These are phyloP conservation scores for Aspergillus luchuensis DNA, from an alignment of 2,329 filamentous ascomycete species.

Conservation along the genomic window DNA sequence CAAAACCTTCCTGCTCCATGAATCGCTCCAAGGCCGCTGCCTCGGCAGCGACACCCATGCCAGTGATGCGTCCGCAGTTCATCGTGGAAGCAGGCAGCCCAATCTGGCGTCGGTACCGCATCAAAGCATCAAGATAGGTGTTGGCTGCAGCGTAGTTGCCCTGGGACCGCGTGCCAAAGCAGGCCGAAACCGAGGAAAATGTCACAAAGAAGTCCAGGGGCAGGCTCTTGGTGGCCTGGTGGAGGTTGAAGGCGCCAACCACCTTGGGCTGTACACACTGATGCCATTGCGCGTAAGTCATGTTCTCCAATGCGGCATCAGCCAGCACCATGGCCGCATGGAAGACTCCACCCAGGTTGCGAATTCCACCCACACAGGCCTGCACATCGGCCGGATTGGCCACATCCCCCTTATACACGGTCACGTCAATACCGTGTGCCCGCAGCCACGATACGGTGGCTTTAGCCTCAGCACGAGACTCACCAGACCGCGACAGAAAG, in stretches of 20 bases:
- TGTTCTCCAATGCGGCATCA: background rate
- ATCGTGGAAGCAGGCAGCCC: slow-evolving; percentile 4
- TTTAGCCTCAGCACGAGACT: background rate
- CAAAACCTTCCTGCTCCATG: slow-evolving; percentile 4
- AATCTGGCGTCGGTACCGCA: background rate
- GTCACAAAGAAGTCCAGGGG: background rate
- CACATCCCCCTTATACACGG: background rate
- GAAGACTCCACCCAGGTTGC: background rate
- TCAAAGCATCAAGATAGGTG: background rate
- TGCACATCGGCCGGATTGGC: background rate
- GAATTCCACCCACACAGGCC: background rate
- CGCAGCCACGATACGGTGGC: background rate
- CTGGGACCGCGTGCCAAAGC: background rate
- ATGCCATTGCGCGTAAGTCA: background rate
- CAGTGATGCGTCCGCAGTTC: background rate
- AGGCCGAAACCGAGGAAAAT: background rate
- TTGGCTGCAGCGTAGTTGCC: slow-evolving; percentile 1
- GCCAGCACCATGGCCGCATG: background rate
- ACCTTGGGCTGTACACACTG: background rate
- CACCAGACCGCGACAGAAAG: background rate
- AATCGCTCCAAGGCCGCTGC: background rate
- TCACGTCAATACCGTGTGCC: background rate
- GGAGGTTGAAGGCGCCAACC: background rate
- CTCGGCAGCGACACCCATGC: background rate
- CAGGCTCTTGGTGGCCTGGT: background rate